Percentiles rank a stretch among this genome's conserved stretches.
These are phyloP conservation scores for Beta vulgaris DNA, from an alignment of 148 eudicot genomes.

Conservation along the genomic window DNA sequence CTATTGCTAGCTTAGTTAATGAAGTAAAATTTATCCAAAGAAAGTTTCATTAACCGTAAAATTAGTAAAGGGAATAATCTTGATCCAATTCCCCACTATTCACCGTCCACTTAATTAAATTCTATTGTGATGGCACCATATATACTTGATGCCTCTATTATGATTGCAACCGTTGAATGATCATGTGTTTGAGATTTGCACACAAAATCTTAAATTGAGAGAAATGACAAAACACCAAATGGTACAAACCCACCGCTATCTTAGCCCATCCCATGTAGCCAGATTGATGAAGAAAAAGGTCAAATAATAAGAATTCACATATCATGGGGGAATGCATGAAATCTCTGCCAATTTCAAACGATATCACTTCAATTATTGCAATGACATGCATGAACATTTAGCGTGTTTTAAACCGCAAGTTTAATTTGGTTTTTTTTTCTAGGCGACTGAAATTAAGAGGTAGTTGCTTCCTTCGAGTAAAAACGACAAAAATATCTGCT, in stretches of 20 bases:
- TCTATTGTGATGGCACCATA: no score
- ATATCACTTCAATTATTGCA: constrained; percentile 13
- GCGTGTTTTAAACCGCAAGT: background rate
- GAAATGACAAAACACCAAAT: background rate
- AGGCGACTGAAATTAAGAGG: constrained; percentile 3
- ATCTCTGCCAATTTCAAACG: background rate
- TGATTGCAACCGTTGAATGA: background rate
- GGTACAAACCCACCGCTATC: background rate
- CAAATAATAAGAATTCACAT: background rate
- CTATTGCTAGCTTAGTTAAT: no score
- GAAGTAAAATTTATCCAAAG: no score
- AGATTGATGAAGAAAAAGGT: constrained; percentile 1
- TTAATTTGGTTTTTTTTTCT: no score
- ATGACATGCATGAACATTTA: constrained; percentile 1
- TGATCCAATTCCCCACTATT: no score
- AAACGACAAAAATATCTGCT: constrained; percentile 2
- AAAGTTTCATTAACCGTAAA: no score
- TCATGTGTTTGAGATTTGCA: background rate
- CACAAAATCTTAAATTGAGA: no score
- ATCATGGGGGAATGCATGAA: background rate
- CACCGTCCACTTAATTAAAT: no score
- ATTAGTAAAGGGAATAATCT: no score
- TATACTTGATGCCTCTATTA: no score
- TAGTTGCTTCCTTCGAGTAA: constrained; percentile 1
- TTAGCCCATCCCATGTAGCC: constrained; percentile 11